A percentile compares a stretch with the other conserved stretches of the same genome.
phyloP scores from a whole-genome alignment of 2,329 filamentous ascomycete species.

The Penicillium sp. region DNA sequence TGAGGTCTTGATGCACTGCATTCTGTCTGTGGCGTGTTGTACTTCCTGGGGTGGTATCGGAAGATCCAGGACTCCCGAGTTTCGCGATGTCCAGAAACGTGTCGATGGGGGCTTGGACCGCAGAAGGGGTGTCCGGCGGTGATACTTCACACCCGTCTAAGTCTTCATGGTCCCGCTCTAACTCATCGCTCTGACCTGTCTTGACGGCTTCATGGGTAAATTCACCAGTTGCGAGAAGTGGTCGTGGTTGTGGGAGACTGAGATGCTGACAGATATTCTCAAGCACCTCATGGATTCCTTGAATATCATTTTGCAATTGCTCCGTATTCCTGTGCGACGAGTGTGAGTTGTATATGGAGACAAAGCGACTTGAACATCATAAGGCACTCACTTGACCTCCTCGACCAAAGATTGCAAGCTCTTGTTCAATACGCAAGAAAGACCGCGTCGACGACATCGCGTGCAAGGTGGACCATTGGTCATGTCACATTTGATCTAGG shows the following conservation, averaged over 20 bases:
- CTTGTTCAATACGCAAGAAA: conserved; percentile 55
- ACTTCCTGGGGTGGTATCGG: conserved; percentile 30
- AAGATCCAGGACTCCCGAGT: conserved; percentile 35
- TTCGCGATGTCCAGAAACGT: conserved; percentile 43
- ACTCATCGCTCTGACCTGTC: conserved; percentile 1
- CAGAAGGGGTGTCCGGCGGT: conserved; percentile 37
- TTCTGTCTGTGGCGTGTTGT: conserved; percentile 22
- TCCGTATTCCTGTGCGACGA: conserved; percentile 35
- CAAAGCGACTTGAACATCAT: background rate
- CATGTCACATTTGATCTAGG: conserved; percentile 54
- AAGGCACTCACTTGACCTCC: conserved; percentile 42
- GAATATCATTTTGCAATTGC: conserved; percentile 36
- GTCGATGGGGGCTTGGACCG: conserved; percentile 42
- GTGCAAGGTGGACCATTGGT: conserved; percentile 51
- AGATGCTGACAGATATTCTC: conserved; percentile 40
- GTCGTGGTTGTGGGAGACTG: conserved; percentile 32
- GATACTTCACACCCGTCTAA: conserved; percentile 43
- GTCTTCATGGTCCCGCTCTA: conserved; percentile 26
- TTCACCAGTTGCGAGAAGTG: conserved; percentile 13
- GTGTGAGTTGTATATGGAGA: background rate
- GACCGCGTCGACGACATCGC: conserved; percentile 49
- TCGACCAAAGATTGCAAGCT: conserved; percentile 51
- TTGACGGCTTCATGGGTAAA: conserved; percentile 1
- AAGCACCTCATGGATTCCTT: conserved; percentile 32
- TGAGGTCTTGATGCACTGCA: conserved; percentile 43